These are phyloP conservation scores for Eucalyptus decipiens DNA, from an alignment of 345 rosid species.

Conservation along the genomic window DNA sequence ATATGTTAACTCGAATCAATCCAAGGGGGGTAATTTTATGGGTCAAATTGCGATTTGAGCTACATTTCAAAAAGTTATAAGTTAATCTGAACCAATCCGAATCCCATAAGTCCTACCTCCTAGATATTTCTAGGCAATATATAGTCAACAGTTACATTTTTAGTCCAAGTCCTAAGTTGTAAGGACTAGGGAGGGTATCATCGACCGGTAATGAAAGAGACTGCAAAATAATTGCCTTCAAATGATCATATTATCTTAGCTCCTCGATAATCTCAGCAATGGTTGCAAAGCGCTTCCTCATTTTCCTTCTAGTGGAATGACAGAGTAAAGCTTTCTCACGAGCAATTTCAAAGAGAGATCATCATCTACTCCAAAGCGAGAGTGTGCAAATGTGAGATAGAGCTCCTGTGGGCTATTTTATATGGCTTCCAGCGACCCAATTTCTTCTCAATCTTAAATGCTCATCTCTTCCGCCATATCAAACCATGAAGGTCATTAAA, in stretches of 20 bases:
- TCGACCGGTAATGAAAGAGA: neutral
- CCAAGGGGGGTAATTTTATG: neutral
- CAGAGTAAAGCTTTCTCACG: neutral
- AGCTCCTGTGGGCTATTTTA: too few species aligned
- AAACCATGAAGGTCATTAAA: too few species aligned
- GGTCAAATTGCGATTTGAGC: neutral
- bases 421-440: too few species aligned
- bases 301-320: conserved; percentile 8
- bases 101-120: neutral
- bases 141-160: neutral
- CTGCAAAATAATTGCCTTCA: neutral
- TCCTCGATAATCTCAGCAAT: neutral
- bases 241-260: neutral
- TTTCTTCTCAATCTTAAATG: neutral
- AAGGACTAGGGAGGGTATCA: neutral
- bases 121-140: neutral
- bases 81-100: conserved; percentile 91
- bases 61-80: neutral
- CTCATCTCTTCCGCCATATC: neutral
- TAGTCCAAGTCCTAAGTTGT: neutral
- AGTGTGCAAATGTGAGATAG: too few species aligned
- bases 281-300: conserved; percentile 5
- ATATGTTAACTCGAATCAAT: neutral
- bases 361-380: neutral
- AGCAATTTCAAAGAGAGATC: too few species aligned